Evolutionary conservation across 2,329 filamentous ascomycete species (phyloP), one percentile per base, ranked within the genome.

Genomic region (Colletotrichum camelliae): DNA sequence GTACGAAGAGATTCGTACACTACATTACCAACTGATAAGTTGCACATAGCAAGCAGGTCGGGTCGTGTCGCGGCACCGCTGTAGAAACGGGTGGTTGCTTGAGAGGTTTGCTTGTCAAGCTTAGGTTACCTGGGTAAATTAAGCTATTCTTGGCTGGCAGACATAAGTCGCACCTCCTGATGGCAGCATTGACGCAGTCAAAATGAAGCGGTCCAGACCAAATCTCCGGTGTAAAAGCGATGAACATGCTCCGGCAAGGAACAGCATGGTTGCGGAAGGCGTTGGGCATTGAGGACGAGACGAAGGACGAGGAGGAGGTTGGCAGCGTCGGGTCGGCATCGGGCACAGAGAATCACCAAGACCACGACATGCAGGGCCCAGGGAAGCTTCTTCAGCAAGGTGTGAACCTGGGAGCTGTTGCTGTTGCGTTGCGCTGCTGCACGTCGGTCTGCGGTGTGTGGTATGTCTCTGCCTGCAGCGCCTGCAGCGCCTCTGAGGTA

Each of bases 191-290:
- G 43, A 33, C 57, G n/a, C 57, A 37, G 57, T 10, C 64, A 57
- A 65, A 33, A 64, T 75, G 64, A 68, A 35, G 16, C 60, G 43
- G 35, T 24, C 58, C 64, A 75, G 57, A 39, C 62, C 73, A 64
- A 73, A 75, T 75, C 64, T 73, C 70, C 73, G 73, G 62, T 15
- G 60, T 65, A 64, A 73, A 75, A 75, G 70, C 73, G 70, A 75
- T 24, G 73, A 73, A 75, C 62, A 27, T 52, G 21, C 57, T 31
- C 60, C 24, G 18, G 58, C 73, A 75, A 75, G 73, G 73, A 65
- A 33, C 57, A 15, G 73, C 73, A 75, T 75, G 73, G 68, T 68
- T 65, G 62, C 27, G 13, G 12, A 31, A 27, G 16, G 16, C 29
- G 69, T 64, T 48, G 64, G 73, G 73, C 69, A 65, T 65, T 75